phyloP scores from a whole-genome alignment of 176 grass and related monocot genomes.

The Cenchrus fungigraminus region DNA sequence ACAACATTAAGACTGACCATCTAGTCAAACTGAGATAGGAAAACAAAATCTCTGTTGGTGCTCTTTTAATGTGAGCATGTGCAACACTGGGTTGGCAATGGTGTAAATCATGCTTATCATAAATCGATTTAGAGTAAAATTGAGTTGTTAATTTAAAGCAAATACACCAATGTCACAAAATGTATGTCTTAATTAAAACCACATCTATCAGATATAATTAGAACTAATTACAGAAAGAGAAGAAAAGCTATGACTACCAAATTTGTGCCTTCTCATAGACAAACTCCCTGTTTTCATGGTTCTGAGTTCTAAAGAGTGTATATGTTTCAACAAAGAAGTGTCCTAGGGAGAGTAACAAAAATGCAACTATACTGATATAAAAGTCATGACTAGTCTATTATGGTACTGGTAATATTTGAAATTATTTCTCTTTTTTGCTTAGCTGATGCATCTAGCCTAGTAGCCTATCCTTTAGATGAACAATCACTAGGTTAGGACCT shows the following conservation, averaged over 20 bases:
- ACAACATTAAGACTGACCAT: slow-evolving; percentile 11
- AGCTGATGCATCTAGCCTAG: slow-evolving; percentile 6
- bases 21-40: not conserved
- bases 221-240: not conserved
- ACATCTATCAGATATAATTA: not conserved
- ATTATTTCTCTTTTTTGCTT: not conserved
- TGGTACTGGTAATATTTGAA: not conserved
- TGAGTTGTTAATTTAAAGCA: not conserved
- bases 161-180: not conserved
- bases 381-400: not conserved
- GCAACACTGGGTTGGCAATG: not conserved
- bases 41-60: not conserved
- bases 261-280: not conserved
- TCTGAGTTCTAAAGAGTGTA: not conserved
- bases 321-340: not conserved
- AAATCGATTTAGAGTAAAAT: slow-evolving; percentile 7
- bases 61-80: not conserved
- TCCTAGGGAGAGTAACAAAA: not conserved
- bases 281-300: not conserved
- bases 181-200: not conserved
- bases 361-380: not conserved
- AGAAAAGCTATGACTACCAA: not conserved
- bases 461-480: not conserved
- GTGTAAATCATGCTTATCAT: not conserved
- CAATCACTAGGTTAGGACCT: not conserved